These are phyloP conservation scores for Lachancea mirantina DNA, from an alignment of 805 yeast genomes.

Conservation along the genomic window DNA sequence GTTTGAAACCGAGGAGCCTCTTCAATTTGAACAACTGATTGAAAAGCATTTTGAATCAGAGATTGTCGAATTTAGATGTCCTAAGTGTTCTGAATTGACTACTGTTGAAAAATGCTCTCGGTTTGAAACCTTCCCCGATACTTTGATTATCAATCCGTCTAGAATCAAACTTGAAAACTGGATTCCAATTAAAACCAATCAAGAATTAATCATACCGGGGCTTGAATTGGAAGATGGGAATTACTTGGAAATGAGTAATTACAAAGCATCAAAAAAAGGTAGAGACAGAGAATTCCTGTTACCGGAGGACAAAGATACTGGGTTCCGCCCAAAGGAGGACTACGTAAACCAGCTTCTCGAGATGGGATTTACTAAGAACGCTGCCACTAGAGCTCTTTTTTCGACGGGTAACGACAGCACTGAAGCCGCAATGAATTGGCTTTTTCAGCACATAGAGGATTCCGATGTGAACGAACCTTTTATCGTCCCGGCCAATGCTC, in stretches of 20 bases:
- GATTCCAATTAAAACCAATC: conserved; percentile 79
- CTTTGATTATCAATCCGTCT: conserved; percentile 63
- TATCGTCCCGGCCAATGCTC: conserved; percentile 20
- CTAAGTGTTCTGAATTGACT: conserved; percentile 37
- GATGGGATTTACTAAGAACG: conserved; percentile 82
- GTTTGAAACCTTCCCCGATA: conserved; percentile 53
- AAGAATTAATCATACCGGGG: conserved; percentile 52
- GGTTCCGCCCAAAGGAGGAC: conserved; percentile 49
- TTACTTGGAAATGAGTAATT: conserved; percentile 39
- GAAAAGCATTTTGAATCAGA: conserved; percentile 48
- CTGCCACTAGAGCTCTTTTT: conserved; percentile 61
- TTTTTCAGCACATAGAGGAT: conserved; percentile 85
- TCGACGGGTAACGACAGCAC: conserved; percentile 56
- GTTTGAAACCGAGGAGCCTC: conserved; percentile 40
- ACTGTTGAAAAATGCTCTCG: conserved; percentile 23
- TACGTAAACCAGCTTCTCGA: conserved; percentile 49
- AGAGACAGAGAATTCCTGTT: conserved; percentile 22
- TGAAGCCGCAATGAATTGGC: conserved; percentile 85
- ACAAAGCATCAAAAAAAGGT: conserved; percentile 34
- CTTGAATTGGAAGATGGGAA: conserved; percentile 19
- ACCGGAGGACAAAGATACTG: conserved; percentile 19
- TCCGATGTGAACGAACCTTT: conserved; percentile 64
- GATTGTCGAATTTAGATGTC: conserved; percentile 56
- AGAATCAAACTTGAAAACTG: conserved; percentile 81
- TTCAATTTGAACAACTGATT: conserved; percentile 38